These are phyloP conservation scores for Cicer pinnatifidum DNA, from an alignment of 306 rosid species.

Conservation along the genomic window DNA sequence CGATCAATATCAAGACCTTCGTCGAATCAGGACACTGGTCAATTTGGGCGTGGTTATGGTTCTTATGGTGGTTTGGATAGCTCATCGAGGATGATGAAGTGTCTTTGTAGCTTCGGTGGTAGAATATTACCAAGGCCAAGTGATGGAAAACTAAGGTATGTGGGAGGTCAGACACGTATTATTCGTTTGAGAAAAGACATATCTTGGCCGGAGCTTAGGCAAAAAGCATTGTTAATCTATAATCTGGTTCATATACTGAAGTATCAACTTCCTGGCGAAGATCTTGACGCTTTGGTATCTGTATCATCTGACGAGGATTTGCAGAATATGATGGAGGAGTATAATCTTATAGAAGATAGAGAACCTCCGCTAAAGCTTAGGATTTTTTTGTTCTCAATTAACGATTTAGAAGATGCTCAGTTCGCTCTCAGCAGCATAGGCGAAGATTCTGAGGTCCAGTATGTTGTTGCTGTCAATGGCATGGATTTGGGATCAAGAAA, in stretches of 20 bases:
- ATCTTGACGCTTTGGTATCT: conserved; percentile 90
- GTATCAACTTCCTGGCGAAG: conserved; percentile 91
- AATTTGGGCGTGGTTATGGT: conserved; percentile 46
- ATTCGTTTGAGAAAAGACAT: conserved; percentile 66
- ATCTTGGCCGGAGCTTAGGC: conserved; percentile 69
- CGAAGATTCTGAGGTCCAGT: conserved; percentile 65
- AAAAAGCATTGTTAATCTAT: conserved; percentile 60
- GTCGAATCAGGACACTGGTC: conserved; percentile 54
- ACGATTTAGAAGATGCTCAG: conserved; percentile 75
- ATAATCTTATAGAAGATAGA: conserved; percentile 50
- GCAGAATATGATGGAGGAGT: conserved; percentile 90
- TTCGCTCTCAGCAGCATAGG: conserved; percentile 55
- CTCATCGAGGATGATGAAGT: conserved; percentile 60
- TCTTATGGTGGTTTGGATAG: conserved; percentile 59
- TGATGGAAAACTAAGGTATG: conserved; percentile 78
- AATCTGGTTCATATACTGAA: conserved; percentile 60
- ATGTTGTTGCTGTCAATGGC: conserved; percentile 80
- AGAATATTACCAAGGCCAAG: conserved; percentile 75
- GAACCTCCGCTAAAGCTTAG: conserved; percentile 62
- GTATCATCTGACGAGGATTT: conserved; percentile 83
- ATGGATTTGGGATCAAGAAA: conserved; percentile 69
- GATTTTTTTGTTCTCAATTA: conserved; percentile 68
- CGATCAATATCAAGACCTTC: conserved; percentile 56
- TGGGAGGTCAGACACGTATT: conserved; percentile 82
- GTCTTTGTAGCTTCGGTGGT: conserved; percentile 81